Base-by-base conservation (phyloP, 805 yeast species). In the Jamesozyma hellenica region DNA sequence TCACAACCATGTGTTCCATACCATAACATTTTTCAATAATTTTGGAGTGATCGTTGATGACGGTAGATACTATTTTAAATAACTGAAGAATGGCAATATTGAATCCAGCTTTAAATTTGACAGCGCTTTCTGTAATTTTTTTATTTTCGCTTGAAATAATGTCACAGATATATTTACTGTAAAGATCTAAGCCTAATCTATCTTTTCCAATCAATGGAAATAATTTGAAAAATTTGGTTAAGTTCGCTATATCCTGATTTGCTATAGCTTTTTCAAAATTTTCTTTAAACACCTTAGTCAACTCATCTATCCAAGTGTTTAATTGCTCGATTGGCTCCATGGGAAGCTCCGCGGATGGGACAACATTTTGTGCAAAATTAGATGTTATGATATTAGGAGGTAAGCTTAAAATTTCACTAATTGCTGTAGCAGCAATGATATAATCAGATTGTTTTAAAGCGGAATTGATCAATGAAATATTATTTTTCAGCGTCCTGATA, bases 311-410 rank as follows among this genome's bases (percentile, higher is more conserved):
- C 77, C 94, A 83, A 12, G 65, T 64, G 1, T 63, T 54, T 1
- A 92, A 51, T 0, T 82, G 62, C 2, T 62, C 68, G 9, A 57
- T 53, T 0, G 98, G 97, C 38, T 72, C 64, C 37, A 85, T 94
- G 0, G 96, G 95, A 13, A 87, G 69, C 41, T 85, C 94, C 10
- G 82, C 67, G 0, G 94, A 77, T 0, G 98, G 98, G 14, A 90
- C 90, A 51, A 82, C 83, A 34, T 70, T 77, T 36, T 77, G 71
- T 2, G 94, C 90, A 58, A 81, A 87, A 40, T 73, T 66, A 15
- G 95, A 88, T 13, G 61, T 65, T n/a, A 82, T 56, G 13, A 82
- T 55, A 1, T 67, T 70, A 1, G 58, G 48, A 0, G 94, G 84
- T 29, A 90, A 61, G 6, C 55, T 41, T 35, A 72, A 63, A 4